A percentile compares a stretch with the other conserved stretches of the same genome.
phyloP scores from a whole-genome alignment of 108 stramenopile genomes.

The Schizochytrium sp. region DNA sequence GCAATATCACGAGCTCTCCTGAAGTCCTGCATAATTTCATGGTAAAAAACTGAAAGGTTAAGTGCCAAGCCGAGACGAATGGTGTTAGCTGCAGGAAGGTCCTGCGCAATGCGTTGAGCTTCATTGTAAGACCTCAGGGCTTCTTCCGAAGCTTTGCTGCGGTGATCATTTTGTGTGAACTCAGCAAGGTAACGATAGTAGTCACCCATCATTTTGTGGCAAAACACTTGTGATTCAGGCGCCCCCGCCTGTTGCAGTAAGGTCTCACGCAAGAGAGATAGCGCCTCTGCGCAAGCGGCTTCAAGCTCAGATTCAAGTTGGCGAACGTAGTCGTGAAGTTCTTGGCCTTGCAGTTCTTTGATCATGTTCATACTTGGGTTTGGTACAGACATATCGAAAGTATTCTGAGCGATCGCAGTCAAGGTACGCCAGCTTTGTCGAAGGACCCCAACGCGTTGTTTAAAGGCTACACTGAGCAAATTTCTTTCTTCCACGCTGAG shows the following conservation, averaged over 20 bases:
- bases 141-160: conserved; percentile 88
- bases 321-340: conserved; percentile 94
- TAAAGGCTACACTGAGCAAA: conserved; percentile 92
- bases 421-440: conserved; percentile 98
- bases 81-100: conserved; percentile 97
- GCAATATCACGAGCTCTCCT: conserved; percentile 93
- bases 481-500: conserved; percentile 99
- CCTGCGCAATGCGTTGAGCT: conserved; percentile 92
- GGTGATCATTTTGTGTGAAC: conserved; percentile 86
- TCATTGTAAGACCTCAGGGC: conserved; percentile 97
- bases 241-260: conserved; percentile 96
- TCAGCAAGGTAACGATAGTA: conserved; percentile 97
- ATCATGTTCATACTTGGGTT: neutral
- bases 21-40: conserved; percentile 96
- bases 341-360: conserved; percentile 90
- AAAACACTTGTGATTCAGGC: conserved; percentile 99
- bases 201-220: conserved; percentile 99
- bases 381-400: conserved; percentile 69
- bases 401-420: conserved; percentile 97
- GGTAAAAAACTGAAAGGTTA: conserved; percentile 99
- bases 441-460: conserved; percentile 96
- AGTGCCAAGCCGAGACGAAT: conserved; percentile 98
- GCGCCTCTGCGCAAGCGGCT: conserved; percentile 97
- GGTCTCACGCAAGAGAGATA: conserved; percentile 91
- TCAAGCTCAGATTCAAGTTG: conserved; percentile 91